phyloP scores from a whole-genome alignment of 2,329 filamentous ascomycete species.

The Colletotrichum echinochloae region DNA sequence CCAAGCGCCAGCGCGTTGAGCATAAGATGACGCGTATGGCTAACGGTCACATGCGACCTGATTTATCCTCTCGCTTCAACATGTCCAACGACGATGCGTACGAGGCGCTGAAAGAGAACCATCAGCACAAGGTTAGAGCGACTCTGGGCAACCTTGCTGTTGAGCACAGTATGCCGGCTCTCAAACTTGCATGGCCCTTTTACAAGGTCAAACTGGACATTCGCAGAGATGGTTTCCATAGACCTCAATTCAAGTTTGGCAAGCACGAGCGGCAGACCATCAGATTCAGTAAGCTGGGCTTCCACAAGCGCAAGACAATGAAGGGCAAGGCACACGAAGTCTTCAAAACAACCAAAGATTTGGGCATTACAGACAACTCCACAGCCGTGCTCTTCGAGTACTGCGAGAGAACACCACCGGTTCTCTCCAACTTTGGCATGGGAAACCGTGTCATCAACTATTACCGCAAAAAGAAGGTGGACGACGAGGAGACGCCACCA shows the following conservation, averaged over 20 bases:
- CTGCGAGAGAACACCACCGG: slow-evolving; percentile 90
- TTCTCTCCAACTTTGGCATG: slow-evolving; percentile 98
- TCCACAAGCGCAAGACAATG: slow-evolving; percentile 83
- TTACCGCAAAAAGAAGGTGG: slow-evolving; percentile 82
- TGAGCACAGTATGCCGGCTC: slow-evolving; percentile 92
- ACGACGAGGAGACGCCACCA: slow-evolving; percentile 79
- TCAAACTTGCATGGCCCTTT: slow-evolving; percentile 94
- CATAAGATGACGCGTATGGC: slow-evolving; percentile 74
- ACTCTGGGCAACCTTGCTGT: slow-evolving; percentile 92
- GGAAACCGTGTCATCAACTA: slow-evolving; percentile 96
- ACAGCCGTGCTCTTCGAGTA: slow-evolving; percentile 92
- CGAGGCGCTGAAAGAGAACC: slow-evolving; percentile 94
- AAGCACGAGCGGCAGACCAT: slow-evolving; percentile 75
- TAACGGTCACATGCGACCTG: slow-evolving; percentile 76
- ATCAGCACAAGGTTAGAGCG: slow-evolving; percentile 94
- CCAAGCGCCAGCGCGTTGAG: slow-evolving; percentile 69
- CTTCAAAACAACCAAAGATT: slow-evolving; percentile 82
- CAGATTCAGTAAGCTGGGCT: slow-evolving; percentile 76
- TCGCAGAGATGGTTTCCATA: slow-evolving; percentile 85
- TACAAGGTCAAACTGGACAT: slow-evolving; percentile 87
- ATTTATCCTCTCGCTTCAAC: slow-evolving; percentile 87
- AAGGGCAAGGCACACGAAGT: slow-evolving; percentile 84
- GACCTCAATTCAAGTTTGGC: slow-evolving; percentile 81
- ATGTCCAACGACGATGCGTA: slow-evolving; percentile 97
- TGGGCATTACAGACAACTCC: slow-evolving; percentile 90